These are phyloP conservation scores for Sphagnum fallax DNA, from an alignment of 228 moss, liverwort and hornwort genomes.

Conservation along the genomic window DNA sequence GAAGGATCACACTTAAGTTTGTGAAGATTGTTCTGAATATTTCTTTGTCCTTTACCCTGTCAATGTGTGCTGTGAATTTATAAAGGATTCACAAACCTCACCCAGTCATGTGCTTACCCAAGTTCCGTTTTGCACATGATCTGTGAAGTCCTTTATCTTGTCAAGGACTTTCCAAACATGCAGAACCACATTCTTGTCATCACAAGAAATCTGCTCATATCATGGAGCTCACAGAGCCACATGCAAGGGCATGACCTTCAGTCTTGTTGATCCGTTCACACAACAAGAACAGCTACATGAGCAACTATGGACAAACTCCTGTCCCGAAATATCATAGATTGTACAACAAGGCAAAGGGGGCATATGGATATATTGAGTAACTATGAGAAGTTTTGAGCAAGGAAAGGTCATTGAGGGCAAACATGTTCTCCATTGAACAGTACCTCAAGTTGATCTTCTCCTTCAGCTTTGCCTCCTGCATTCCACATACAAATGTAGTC, in stretches of 20 bases:
- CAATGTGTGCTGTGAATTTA: slow-evolving; percentile 24
- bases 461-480: slow-evolving; percentile 72
- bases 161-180: slow-evolving; percentile 95
- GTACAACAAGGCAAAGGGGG: background rate
- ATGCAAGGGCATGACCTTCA: slow-evolving; percentile 77
- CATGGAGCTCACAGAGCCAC: slow-evolving; percentile 82
- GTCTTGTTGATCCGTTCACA: slow-evolving; percentile 69
- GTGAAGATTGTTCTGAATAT: slow-evolving; percentile 30
- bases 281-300: background rate
- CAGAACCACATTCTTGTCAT: slow-evolving; percentile 81
- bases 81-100: slow-evolving; percentile 50
- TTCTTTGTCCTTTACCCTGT: slow-evolving; percentile 42
- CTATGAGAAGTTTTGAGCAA: background rate
- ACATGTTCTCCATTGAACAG: slow-evolving; percentile 91
- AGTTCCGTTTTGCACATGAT: slow-evolving; percentile 69
- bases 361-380: background rate
- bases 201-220: slow-evolving; percentile 51
- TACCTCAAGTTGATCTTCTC: slow-evolving; percentile 57
- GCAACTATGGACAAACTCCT: too few relatives aligned
- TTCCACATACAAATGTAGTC: too few relatives aligned
- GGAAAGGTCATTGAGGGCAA: slow-evolving; percentile 8
- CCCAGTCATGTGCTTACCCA: slow-evolving; percentile 45
- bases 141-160: slow-evolving; percentile 71
- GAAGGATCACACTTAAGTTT: slow-evolving; percentile 33
- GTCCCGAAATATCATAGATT: too few relatives aligned